A percentile compares a stretch with the other conserved stretches of the same genome.
These are phyloP conservation scores for Solanum appendiculatum DNA, from an alignment of 257 asterid genomes.

Conservation along the genomic window DNA sequence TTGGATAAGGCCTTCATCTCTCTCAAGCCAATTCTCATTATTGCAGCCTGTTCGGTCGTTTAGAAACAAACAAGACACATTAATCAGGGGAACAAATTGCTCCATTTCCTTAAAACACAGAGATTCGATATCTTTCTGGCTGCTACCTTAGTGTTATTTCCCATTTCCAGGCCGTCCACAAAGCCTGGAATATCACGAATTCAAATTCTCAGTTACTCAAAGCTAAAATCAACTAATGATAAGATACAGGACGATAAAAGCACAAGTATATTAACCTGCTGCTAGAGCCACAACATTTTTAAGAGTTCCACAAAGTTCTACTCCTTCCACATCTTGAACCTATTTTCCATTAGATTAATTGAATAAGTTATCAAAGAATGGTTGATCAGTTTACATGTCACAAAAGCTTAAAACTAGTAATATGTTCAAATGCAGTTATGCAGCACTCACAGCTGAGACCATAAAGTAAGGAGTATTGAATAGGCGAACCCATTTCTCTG, in stretches of 20 bases:
- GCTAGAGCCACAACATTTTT: conserved; percentile 85
- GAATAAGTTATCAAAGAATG: background rate
- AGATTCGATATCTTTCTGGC: background rate
- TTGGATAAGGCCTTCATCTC: conserved; percentile 94
- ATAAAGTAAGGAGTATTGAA: conserved; percentile 65
- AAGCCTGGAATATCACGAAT: conserved; percentile 40
- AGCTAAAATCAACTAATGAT: background rate
- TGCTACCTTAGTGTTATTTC: conserved; percentile 80
- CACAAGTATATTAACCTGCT: conserved; percentile 41
- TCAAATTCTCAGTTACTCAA: background rate
- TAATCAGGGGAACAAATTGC: background rate
- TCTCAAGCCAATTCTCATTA: conserved; percentile 86
- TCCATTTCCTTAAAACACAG: background rate
- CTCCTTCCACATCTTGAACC: conserved; percentile 97
- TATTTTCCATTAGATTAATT: conserved; percentile 1
- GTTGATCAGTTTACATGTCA: background rate
- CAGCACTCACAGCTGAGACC: conserved; percentile 67
- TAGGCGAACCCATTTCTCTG: conserved; percentile 81
- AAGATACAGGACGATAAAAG: background rate
- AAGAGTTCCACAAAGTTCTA: conserved; percentile 84
- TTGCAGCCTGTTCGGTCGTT: conserved; percentile 60
- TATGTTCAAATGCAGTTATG: background rate
- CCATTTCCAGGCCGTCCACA: conserved; percentile 94
- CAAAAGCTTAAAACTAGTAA: background rate
- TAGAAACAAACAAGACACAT: background rate